Conservation (phyloP, 257 asterid genomes). For the Agastache rugosa region DNA sequence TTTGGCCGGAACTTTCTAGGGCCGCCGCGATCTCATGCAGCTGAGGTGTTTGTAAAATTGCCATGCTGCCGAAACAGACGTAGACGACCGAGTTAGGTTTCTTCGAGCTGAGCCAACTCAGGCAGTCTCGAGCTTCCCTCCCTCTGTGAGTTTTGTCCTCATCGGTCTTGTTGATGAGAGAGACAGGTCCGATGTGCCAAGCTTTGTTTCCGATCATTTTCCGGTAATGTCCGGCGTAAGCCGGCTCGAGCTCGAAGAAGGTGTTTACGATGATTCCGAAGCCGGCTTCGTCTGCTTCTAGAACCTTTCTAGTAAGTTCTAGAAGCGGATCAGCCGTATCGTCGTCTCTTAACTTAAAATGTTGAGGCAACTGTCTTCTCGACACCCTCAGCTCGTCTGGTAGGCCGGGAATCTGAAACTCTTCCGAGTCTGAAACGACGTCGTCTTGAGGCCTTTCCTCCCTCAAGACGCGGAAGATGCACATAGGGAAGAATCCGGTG, state of each 20-base stretch:
- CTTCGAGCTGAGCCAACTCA: constrained; percentile 64
- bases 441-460: constrained; percentile 34
- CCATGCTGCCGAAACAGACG: constrained; percentile 68
- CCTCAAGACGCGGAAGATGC: constrained; percentile 14
- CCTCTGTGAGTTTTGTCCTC: constrained; percentile 43
- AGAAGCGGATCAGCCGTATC: constrained; percentile 14
- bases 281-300: constrained; percentile 41
- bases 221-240: constrained; percentile 43
- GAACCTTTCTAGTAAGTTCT: neutral
- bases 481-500: constrained; percentile 41
- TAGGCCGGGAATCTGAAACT: constrained; percentile 43
- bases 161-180: constrained; percentile 33
- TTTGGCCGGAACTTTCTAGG: constrained; percentile 39
- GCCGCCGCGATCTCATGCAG: constrained; percentile 47
- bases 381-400: constrained; percentile 38
- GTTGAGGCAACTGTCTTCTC: constrained; percentile 2
- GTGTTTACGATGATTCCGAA: constrained; percentile 49
- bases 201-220: constrained; percentile 38
- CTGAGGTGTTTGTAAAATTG: constrained; percentile 39
- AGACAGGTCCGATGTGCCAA: constrained; percentile 66
- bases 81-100: constrained; percentile 58
- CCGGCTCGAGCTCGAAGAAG: constrained; percentile 60
- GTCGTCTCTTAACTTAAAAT: neutral
- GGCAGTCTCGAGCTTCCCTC: constrained; percentile 46
- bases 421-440: constrained; percentile 41